Conservation (phyloP, 2,329 filamentous ascomycete genomes). For the Pleoardoris graminearum region DNA sequence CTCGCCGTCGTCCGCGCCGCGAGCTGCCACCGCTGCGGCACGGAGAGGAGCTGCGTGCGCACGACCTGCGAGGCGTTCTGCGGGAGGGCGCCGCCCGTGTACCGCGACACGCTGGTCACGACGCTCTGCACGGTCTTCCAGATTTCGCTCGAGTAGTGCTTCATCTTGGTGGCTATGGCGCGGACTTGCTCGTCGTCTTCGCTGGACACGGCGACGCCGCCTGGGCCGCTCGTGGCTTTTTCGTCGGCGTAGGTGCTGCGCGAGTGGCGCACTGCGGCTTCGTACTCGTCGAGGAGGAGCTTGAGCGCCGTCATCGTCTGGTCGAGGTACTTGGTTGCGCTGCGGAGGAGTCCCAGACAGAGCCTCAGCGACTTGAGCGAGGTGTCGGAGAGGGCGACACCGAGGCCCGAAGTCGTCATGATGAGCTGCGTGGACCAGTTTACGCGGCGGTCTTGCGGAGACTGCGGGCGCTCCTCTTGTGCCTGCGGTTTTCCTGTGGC, state of each 20-base stretch:
- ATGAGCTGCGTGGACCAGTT: slow-evolving; percentile 83
- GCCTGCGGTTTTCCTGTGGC: slow-evolving; percentile 28
- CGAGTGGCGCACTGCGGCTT: slow-evolving; percentile 52
- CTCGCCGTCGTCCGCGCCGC: slow-evolving; percentile 59
- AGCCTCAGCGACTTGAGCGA: slow-evolving; percentile 83
- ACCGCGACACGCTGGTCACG: slow-evolving; percentile 82
- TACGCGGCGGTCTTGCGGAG: slow-evolving; percentile 43
- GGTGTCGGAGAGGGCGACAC: slow-evolving; percentile 88
- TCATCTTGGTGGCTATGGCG: slow-evolving; percentile 75
- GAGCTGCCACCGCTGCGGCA: slow-evolving; percentile 80
- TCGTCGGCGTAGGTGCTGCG: slow-evolving; percentile 20
- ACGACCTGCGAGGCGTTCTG: slow-evolving; percentile 86
- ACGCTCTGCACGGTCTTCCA: slow-evolving; percentile 69
- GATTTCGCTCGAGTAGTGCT: slow-evolving; percentile 59
- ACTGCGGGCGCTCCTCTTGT: slow-evolving; percentile 16
- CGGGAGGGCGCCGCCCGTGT: slow-evolving; percentile 87
- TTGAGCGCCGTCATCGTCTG: slow-evolving; percentile 75
- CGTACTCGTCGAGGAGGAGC: slow-evolving; percentile 78
- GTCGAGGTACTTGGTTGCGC: slow-evolving; percentile 80
- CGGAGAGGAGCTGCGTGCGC: slow-evolving; percentile 77
- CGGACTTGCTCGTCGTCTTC: slow-evolving; percentile 50
- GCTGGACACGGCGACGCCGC: slow-evolving; percentile 18
- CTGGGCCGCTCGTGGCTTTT: slow-evolving; percentile 11
- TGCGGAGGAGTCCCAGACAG: slow-evolving; percentile 77
- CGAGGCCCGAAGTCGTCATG: slow-evolving; percentile 86